Percentiles rank a stretch among this genome's conserved stretches.
These are phyloP conservation scores for Micromonas commoda DNA, from an alignment of 139 green algal genomes.

Conservation along the genomic window DNA sequence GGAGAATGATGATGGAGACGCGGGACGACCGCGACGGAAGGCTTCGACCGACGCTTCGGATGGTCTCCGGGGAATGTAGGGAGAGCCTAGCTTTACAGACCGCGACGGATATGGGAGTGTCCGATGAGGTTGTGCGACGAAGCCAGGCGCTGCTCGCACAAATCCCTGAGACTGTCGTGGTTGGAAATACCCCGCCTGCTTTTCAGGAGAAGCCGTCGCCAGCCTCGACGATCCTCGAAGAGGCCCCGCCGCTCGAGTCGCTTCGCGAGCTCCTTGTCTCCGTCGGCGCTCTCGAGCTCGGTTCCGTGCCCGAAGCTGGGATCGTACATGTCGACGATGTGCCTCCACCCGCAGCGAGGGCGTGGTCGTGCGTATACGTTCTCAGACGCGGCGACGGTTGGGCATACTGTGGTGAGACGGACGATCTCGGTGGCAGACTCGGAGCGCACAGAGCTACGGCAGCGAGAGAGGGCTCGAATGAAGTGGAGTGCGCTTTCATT, in stretches of 20 bases:
- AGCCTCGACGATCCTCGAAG: neutral
- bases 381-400: conserved; percentile 40
- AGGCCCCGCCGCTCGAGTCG: neutral
- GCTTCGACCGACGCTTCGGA: conserved; percentile 47
- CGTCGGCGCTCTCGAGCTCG: neutral
- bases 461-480: no score
- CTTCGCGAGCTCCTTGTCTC: neutral
- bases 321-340: conserved; percentile 13
- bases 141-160: neutral
- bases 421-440: conserved; percentile 43
- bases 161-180: neutral
- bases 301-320: neutral
- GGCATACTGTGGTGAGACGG: conserved; percentile 54
- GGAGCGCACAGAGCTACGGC: conserved; percentile 9
- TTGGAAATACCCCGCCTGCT: neutral
- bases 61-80: conserved; percentile 44
- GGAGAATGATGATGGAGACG: conserved; percentile 32
- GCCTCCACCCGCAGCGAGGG: conserved; percentile 34
- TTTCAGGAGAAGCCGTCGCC: neutral
- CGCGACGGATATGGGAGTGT: conserved; percentile 38
- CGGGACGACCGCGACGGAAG: neutral
- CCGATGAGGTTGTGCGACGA: neutral
- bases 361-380: conserved; percentile 52
- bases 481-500: conserved; percentile 46
- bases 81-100: conserved; percentile 57